A percentile compares a stretch with the other conserved stretches of the same genome.
Conservation (phyloP, 179 eudicot genomes). For the Silene coronaria region DNA sequence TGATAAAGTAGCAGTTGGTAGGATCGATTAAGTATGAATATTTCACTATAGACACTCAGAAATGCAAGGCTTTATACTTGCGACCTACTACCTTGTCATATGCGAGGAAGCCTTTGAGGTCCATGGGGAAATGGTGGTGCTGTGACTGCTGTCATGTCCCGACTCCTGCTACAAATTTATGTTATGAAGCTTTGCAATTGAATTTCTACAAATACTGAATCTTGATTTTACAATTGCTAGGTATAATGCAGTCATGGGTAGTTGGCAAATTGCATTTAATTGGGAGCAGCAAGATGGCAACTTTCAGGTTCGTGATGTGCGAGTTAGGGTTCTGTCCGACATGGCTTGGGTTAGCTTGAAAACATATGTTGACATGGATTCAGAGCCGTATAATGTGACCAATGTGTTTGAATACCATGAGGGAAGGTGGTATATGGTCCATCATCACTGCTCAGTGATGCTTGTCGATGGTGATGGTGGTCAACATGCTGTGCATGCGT, state of each 20-base stretch:
- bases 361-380: constrained; percentile 52
- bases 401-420: constrained; percentile 68
- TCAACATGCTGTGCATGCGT: constrained; percentile 43
- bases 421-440: constrained; percentile 91
- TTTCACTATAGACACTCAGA: background rate
- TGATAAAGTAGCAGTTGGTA: background rate
- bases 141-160: background rate
- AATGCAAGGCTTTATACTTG: background rate
- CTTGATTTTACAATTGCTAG: constrained; percentile 26
- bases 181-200: background rate
- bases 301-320: constrained; percentile 70
- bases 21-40: no score
- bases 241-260: constrained; percentile 67
- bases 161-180: background rate
- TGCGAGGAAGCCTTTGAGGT: background rate
- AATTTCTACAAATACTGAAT: constrained; percentile 10
- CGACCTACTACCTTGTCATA: background rate
- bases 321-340: constrained; percentile 63
- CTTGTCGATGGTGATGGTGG: constrained; percentile 50
- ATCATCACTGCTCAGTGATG: constrained; percentile 71
- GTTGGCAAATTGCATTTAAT: constrained; percentile 76
- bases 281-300: constrained; percentile 59
- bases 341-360: constrained; percentile 89
- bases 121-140: background rate
- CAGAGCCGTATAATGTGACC: constrained; percentile 50